Conservation (phyloP, 192 early-diverging fungal genomes). For the Coemansia umbellata region DNA sequence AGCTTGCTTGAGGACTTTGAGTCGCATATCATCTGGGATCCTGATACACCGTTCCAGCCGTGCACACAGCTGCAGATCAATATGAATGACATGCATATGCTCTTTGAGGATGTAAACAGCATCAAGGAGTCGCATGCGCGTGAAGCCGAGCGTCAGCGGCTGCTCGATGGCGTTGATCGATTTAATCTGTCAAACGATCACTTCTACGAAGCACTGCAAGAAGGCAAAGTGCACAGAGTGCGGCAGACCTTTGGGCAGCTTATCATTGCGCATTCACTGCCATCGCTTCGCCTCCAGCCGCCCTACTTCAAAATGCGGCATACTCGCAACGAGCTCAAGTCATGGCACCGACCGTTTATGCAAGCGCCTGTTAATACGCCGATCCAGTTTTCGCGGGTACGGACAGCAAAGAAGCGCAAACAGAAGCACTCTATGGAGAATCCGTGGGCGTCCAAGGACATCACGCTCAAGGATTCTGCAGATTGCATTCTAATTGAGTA, state of each 20-base stretch:
- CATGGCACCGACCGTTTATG: conserved; percentile 83
- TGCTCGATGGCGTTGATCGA: conserved; percentile 59
- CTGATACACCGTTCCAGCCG: conserved; percentile 52
- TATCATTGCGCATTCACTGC: conserved; percentile 80
- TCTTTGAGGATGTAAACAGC: conserved; percentile 57
- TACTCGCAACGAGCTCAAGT: conserved; percentile 73
- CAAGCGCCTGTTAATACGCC: conserved; percentile 57
- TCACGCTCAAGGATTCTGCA: conserved; percentile 82
- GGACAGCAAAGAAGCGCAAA: conserved; percentile 68
- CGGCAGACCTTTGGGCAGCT: conserved; percentile 84
- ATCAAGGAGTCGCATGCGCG: conserved; percentile 50
- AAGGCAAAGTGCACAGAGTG: conserved; percentile 67
- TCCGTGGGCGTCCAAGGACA: conserved; percentile 79
- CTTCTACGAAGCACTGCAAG: conserved; percentile 70
- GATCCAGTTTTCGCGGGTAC: conserved; percentile 74
- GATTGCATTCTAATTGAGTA: conserved; percentile 88
- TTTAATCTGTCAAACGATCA: conserved; percentile 91
- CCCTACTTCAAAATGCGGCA: conserved; percentile 82
- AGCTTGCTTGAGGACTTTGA: conserved; percentile 57
- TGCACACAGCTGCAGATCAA: conserved; percentile 58
- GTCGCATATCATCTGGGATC: conserved; percentile 78
- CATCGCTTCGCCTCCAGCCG: conserved; percentile 75
- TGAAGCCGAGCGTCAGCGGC: conserved; percentile 59
- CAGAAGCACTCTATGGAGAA: conserved; percentile 62
- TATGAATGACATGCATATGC: conserved; percentile 73